phyloP scores from a whole-genome alignment of 2,329 filamentous ascomycete species.

The Alternaria atra region DNA sequence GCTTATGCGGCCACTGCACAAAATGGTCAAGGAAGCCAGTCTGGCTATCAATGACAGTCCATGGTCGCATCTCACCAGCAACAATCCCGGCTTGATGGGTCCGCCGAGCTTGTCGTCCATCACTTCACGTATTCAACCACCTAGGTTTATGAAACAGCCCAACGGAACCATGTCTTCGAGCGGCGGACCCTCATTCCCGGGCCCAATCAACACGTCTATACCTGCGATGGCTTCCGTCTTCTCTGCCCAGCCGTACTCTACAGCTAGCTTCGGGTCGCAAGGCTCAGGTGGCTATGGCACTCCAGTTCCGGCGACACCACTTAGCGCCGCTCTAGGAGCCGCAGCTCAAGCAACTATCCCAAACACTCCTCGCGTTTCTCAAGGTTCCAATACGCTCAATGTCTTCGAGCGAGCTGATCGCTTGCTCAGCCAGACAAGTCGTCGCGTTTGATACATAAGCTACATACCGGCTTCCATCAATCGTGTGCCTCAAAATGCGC shows the following conservation, averaged over 20 bases:
- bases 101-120: conserved; percentile 47
- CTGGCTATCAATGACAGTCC: conserved; percentile 74
- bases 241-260: conserved; percentile 39
- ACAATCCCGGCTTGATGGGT: conserved; percentile 37
- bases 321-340: conserved; percentile 87
- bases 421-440: conserved; percentile 41
- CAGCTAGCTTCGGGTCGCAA: conserved; percentile 37
- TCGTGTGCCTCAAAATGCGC: background rate
- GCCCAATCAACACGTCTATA: conserved; percentile 50
- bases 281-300: conserved; percentile 59
- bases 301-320: conserved; percentile 81
- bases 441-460: conserved; percentile 32
- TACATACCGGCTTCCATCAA: background rate
- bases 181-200: conserved; percentile 41
- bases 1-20: conserved; percentile 81
- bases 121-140: conserved; percentile 47
- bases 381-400: conserved; percentile 40
- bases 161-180: conserved; percentile 35
- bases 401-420: conserved; percentile 50
- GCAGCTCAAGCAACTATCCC: conserved; percentile 90
- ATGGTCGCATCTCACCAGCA: conserved; percentile 65
- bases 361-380: conserved; percentile 56
- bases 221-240: conserved; percentile 40
- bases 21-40: conserved; percentile 81
- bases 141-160: conserved; percentile 40